Percentiles rank a stretch among this genome's conserved stretches.
phyloP scores from a whole-genome alignment of 2,329 filamentous ascomycete genomes.

The Colletotrichum viniferum region DNA sequence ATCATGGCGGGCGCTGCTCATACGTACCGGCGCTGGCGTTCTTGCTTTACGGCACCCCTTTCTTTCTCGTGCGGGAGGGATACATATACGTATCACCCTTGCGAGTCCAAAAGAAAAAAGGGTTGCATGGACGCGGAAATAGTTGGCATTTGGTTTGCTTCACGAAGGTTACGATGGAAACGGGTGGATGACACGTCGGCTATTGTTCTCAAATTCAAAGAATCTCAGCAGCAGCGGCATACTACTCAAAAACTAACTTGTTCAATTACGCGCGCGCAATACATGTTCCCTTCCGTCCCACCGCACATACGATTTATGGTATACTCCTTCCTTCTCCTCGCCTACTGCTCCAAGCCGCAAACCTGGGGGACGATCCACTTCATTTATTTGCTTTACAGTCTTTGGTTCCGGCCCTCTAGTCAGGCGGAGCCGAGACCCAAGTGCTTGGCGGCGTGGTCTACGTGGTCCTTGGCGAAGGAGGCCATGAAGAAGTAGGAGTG shows the following conservation, averaged over 20 bases:
- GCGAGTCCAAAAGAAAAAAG: background rate
- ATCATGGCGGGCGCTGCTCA: background rate
- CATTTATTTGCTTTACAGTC: constrained; percentile 7
- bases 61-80: background rate
- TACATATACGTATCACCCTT: background rate
- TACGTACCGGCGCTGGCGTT: background rate
- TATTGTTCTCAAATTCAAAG: constrained; percentile 16
- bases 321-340: background rate
- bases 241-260: background rate
- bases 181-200: constrained; percentile 10
- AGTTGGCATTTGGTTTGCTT: background rate
- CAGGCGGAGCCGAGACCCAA: constrained; percentile 46
- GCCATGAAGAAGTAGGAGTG: constrained; percentile 98
- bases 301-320: background rate
- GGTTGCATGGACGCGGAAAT: background rate
- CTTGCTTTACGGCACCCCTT: background rate
- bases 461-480: constrained; percentile 86
- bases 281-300: background rate
- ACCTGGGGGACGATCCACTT: background rate
- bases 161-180: constrained; percentile 16
- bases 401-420: constrained; percentile 9
- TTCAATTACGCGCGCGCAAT: background rate
- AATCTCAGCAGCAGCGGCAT: constrained; percentile 13
- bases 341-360: background rate
- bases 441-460: constrained; percentile 90